Conservation (phyloP, 352 stramenopile species). For the Pythium scleroteichum region DNA sequence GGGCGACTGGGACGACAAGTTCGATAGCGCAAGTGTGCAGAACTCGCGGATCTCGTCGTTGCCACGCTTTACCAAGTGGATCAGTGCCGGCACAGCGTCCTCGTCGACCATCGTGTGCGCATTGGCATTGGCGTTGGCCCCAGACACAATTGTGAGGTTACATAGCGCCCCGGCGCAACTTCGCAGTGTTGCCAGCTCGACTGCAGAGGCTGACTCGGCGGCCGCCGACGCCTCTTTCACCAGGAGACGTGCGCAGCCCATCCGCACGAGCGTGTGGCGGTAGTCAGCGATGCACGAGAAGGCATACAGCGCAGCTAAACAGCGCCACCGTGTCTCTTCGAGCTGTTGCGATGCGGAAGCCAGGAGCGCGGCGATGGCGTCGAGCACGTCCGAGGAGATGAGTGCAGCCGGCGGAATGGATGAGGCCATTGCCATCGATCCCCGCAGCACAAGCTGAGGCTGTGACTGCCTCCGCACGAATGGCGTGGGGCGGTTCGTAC, state of each 20-base stretch:
- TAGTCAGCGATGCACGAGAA: constrained; percentile 47
- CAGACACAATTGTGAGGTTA: constrained; percentile 54
- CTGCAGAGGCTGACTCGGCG: constrained; percentile 15
- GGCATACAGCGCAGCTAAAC: constrained; percentile 55
- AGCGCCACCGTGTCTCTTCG: constrained; percentile 62
- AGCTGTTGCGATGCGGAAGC: constrained; percentile 1
- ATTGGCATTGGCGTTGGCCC: constrained; percentile 22
- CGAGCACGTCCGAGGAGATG: constrained; percentile 36
- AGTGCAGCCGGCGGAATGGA: constrained; percentile 30
- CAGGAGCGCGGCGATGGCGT: constrained; percentile 43
- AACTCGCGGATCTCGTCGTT: constrained; percentile 63
- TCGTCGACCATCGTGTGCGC: constrained; percentile 64
- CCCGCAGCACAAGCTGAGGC: constrained; percentile 13
- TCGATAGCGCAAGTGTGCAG: constrained; percentile 71
- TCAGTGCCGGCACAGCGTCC: constrained; percentile 60
- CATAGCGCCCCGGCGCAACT: constrained; percentile 63
- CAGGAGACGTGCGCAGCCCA: constrained; percentile 51
- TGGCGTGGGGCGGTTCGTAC: constrained; percentile 1
- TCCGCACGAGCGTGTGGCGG: constrained; percentile 44
- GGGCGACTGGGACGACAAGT: constrained; percentile 66
- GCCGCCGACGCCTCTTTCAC: constrained; percentile 42
- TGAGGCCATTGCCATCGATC: constrained; percentile 5
- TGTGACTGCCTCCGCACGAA: constrained; percentile 27
- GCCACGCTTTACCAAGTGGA: constrained; percentile 61
- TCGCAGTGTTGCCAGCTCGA: constrained; percentile 30